phyloP scores from a whole-genome alignment of 306 rosid species.

The Acacia melanoxylon region DNA sequence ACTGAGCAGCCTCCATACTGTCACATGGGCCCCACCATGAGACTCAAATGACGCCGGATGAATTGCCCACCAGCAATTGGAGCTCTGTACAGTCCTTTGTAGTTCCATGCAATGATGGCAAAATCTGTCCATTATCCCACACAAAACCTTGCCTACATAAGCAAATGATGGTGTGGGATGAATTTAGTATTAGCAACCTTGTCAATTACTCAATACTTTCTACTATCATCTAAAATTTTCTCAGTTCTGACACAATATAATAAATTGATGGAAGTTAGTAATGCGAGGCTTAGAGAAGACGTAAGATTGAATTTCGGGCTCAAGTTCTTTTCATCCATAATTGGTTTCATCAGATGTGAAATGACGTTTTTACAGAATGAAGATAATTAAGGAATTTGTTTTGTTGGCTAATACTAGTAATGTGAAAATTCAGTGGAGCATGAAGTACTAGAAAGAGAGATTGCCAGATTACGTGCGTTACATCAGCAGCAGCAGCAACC shows the following conservation, averaged over 20 bases:
- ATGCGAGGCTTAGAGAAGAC: background rate
- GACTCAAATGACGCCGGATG: background rate
- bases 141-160: background rate
- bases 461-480: constrained; percentile 78
- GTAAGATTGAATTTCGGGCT: background rate
- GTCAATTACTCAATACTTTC: background rate
- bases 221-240: too few species aligned
- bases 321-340: constrained; percentile 3
- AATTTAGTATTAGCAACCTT: background rate
- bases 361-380: background rate
- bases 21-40: background rate
- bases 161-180: background rate
- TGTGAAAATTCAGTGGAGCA: constrained; percentile 85
- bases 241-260: background rate
- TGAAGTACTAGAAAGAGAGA: constrained; percentile 98
- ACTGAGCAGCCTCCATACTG: background rate
- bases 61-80: background rate
- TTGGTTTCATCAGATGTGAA: constrained; percentile 8
- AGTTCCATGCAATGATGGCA: background rate
- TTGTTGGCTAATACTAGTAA: constrained; percentile 40
- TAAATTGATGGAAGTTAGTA: background rate
- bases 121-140: background rate
- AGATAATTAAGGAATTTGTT: constrained; percentile 16
- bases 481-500: constrained; percentile 71
- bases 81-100: background rate